A percentile compares a stretch with the other conserved stretches of the same genome.
Conservation (phyloP, 1,284 basidiomycete species). For the Earliella scabrosa region DNA sequence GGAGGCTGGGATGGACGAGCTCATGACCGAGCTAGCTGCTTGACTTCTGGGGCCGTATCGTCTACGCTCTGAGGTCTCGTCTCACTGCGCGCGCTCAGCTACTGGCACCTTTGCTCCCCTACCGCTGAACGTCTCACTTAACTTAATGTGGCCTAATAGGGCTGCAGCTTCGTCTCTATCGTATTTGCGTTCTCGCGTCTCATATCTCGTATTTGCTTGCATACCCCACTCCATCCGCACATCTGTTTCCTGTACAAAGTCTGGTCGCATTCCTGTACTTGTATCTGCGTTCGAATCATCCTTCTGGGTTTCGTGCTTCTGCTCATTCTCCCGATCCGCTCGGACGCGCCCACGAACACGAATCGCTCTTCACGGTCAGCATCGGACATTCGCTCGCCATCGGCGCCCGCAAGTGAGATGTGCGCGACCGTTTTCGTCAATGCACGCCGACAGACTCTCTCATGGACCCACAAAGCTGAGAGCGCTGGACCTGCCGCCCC, state of each 20-base stretch:
- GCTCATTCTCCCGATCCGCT: conserved; percentile 4
- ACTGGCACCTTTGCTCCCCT: neutral
- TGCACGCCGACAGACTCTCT: neutral
- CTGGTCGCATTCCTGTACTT: conserved; percentile 8
- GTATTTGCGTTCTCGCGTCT: neutral
- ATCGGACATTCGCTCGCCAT: neutral
- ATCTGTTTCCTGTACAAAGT: conserved; percentile 1
- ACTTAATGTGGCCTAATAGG: neutral
- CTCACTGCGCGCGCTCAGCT: neutral
- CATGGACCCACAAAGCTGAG: conserved; percentile 5
- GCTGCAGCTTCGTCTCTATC: neutral
- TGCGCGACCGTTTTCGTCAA: conserved; percentile 1
- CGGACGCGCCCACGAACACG: neutral
- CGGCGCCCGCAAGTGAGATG: neutral
- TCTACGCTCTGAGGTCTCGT: neutral
- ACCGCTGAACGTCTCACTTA: no score
- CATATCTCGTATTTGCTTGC: neutral
- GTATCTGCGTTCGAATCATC: conserved; percentile 6
- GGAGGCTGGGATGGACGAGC: no score
- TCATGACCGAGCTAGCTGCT: neutral
- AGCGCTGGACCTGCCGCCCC: neutral
- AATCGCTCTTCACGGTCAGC: neutral
- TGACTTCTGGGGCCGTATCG: neutral
- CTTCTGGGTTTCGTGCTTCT: conserved; percentile 3
- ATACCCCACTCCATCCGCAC: neutral